Evolutionary conservation across 2,329 filamentous ascomycete species (phyloP).

Genomic region (Plenodomus lindquistii): DNA sequence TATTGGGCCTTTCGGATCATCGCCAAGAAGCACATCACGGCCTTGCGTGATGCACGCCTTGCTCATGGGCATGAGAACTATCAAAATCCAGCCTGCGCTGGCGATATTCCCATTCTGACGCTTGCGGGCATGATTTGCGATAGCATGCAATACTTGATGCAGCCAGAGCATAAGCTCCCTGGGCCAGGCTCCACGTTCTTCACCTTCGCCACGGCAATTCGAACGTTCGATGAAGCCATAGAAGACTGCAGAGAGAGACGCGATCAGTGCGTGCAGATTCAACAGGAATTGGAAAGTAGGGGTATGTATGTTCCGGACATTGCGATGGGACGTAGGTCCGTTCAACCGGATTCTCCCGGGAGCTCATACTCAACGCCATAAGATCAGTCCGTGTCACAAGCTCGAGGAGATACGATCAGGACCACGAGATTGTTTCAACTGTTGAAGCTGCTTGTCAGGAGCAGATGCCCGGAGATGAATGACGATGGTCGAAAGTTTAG

Average conservation of each 20-base stretch:
- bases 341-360: too few species aligned
- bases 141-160: constrained; percentile 5
- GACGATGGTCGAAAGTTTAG: too few species aligned
- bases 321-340: too few species aligned
- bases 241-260: background rate
- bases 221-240: constrained; percentile 1
- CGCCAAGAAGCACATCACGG: background rate
- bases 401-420: too few species aligned
- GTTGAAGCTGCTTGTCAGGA: too few species aligned
- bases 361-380: too few species aligned
- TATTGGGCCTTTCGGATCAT: constrained; percentile 10
- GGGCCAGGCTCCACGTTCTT: constrained; percentile 3
- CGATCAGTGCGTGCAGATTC: background rate
- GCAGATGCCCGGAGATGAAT: too few species aligned
- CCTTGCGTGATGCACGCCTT: background rate
- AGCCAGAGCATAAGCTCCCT: constrained; percentile 5
- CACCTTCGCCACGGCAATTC: constrained; percentile 2
- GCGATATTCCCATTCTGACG: background rate
- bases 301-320: constrained; percentile 2
- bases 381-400: too few species aligned
- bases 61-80: too few species aligned
- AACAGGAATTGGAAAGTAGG: background rate
- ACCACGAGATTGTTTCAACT: too few species aligned
- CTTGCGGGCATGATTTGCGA: constrained; percentile 7
- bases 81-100: background rate